These are phyloP conservation scores for Pichia sp. DNA, from an alignment of 1,139 yeast genomes.

Conservation along the genomic window DNA sequence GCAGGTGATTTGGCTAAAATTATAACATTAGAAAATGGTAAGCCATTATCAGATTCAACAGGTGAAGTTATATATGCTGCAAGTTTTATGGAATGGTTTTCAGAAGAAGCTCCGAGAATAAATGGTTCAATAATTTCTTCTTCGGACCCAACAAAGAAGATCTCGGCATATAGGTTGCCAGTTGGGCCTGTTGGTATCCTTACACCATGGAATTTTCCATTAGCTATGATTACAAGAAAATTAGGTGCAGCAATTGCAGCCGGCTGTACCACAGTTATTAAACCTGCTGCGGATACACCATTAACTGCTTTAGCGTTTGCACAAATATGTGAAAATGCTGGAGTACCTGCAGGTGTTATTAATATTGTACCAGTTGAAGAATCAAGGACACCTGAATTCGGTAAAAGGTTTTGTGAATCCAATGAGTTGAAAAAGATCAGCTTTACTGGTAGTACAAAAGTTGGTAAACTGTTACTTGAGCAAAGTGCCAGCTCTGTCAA, in stretches of 20 bases:
- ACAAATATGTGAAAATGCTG: constrained; percentile 66
- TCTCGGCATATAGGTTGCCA: constrained; percentile 67
- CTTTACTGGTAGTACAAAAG: constrained; percentile 85
- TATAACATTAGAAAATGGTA: constrained; percentile 78
- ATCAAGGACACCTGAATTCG: constrained; percentile 50
- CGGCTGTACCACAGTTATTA: constrained; percentile 84
- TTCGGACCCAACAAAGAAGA: constrained; percentile 47
- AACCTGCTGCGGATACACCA: constrained; percentile 91
- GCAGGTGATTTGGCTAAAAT: constrained; percentile 68
- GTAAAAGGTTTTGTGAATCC: constrained; percentile 64
- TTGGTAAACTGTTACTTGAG: constrained; percentile 73
- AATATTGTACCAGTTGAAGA: constrained; percentile 58
- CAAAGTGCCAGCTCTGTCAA: constrained; percentile 75
- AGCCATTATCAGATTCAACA: constrained; percentile 64
- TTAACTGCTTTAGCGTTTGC: constrained; percentile 79
- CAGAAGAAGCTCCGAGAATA: constrained; percentile 77
- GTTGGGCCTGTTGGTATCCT: constrained; percentile 87
- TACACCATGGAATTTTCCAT: constrained; percentile 96
- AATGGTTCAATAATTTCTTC: constrained; percentile 73
- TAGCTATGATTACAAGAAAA: constrained; percentile 90
- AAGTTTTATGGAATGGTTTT: constrained; percentile 77
- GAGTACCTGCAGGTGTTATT: constrained; percentile 78
- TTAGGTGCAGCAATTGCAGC: constrained; percentile 89
- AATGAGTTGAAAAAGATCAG: constrained; percentile 66
- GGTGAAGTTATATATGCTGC: constrained; percentile 79